Evolutionary conservation across 225 moss, liverwort and hornwort species (phyloP).

Genomic region (Straminergon stramineum): DNA sequence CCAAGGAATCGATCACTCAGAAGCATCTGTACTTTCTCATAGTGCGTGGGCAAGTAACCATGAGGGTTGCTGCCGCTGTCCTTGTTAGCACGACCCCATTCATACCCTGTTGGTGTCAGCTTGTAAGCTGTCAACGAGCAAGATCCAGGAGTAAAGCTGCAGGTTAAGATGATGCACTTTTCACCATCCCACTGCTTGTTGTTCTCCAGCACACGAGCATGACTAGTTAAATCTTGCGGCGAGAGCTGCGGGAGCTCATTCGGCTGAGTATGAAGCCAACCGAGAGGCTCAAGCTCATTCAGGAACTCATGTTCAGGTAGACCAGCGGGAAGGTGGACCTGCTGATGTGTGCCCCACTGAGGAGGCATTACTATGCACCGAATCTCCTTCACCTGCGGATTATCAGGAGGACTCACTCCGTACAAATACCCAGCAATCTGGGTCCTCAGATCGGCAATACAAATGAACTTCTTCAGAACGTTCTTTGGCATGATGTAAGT

Average conservation of each 20-base stretch:
- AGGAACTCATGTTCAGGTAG: conserved; percentile 95
- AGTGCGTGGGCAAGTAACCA: conserved; percentile 96
- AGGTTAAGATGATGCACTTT: conserved; percentile 96
- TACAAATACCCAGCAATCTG: conserved; percentile 99
- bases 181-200: conserved; percentile 99
- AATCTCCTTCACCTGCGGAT: conserved; percentile 98
- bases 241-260: conserved; percentile 98
- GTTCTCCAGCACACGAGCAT: conserved; percentile 91
- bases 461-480: conserved; percentile 96
- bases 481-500: conserved; percentile 99
- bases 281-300: conserved; percentile 91
- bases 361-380: conserved; percentile 99
- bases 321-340: conserved; percentile 89
- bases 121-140: conserved; percentile 99
- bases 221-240: conserved; percentile 92
- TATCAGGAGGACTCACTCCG: conserved; percentile 98
- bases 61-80: conserved; percentile 99
- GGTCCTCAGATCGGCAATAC: conserved; percentile 90
- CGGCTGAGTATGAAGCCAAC: conserved; percentile 99
- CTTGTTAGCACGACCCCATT: conserved; percentile 98
- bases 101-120: conserved; percentile 97
- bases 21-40: conserved; percentile 99
- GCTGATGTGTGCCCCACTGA: conserved; percentile 97
- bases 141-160: conserved; percentile 98
- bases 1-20: conserved; percentile 98